Evolutionary conservation across 2,329 filamentous ascomycete genomes (phyloP), one percentile per base, ranked within the genome.

Genomic region (Monosporascus sp.): DNA sequence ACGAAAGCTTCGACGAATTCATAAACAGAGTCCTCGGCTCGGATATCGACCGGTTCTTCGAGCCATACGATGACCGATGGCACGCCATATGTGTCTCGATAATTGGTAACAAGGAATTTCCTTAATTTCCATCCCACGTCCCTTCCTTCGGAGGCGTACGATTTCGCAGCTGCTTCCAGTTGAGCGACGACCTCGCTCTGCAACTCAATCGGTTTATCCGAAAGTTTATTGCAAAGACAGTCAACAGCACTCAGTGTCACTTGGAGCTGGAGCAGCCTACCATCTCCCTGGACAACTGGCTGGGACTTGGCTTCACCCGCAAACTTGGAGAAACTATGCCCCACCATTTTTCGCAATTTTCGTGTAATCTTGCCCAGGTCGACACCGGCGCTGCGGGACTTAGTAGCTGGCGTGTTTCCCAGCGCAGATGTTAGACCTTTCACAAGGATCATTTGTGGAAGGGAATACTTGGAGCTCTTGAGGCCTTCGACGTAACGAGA

Each of bases 121-220:
- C 54, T 59, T 40, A 69, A 48, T 49, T 65, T 68, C 67, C 67
- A 69, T 9, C 60, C 61, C 40, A 62, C 45, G 9, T 57, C 52
- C 9, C 54, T 35, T 19, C 58, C 58, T 43, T 43, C 56, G 11
- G 59, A 55, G 16, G 60, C 46, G n/a, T 60, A 54, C 11, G 51
- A 55, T 11, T 56, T 37, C 46, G 64, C 59, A 48, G 54, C 55
- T 46, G 52, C 53, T 41, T 65, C 59, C 19, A 68, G 53, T 27
- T 57, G 58, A 35, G 49, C 46, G 14, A 60, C 55, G 14, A 49
- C 53, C 46, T 64, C 54, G 14, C 56, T 57, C 19, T 62, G 47
- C 9, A 68, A 45, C 17, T 62, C 51, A 40, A 68, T 59, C 3
- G 55, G 52, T 19, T 52, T 52, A 22, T 45, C 44, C 27, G 56